These are phyloP conservation scores for Cordyceps fumosorosea DNA, from an alignment of 2,329 filamentous ascomycete species.

Conservation along the genomic window DNA sequence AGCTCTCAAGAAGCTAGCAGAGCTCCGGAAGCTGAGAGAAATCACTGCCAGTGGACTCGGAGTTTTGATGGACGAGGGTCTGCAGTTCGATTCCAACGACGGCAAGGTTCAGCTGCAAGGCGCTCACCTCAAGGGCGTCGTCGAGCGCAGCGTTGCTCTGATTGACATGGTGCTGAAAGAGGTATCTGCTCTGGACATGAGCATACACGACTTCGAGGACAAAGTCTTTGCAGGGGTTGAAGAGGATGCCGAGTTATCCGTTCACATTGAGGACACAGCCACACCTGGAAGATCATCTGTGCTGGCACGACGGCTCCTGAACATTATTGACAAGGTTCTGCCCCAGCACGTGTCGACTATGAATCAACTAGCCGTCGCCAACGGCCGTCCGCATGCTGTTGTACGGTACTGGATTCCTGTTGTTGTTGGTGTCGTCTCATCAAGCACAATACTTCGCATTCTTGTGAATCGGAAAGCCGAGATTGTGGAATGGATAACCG, in stretches of 20 bases:
- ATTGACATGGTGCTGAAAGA: conserved; percentile 81
- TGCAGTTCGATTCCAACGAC: conserved; percentile 59
- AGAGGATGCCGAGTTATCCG: conserved; percentile 51
- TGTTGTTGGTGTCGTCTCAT: conserved; percentile 66
- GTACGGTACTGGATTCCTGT: conserved; percentile 87
- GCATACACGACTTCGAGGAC: conserved; percentile 58
- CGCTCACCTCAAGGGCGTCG: conserved; percentile 59
- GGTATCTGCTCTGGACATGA: conserved; percentile 56
- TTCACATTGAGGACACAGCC: conserved; percentile 41
- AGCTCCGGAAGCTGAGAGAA: conserved; percentile 65
- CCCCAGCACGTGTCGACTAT: conserved; percentile 59
- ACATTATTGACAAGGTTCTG: conserved; percentile 62
- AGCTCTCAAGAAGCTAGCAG: conserved; percentile 65
- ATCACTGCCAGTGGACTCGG: conserved; percentile 83
- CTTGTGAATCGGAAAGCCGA: conserved; percentile 68
- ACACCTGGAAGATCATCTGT: conserved; percentile 46
- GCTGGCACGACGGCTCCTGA: conserved; percentile 59
- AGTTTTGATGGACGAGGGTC: conserved; percentile 77
- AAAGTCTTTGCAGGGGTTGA: conserved; percentile 57
- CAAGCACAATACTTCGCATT: conserved; percentile 77
- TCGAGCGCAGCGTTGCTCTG: conserved; percentile 73
- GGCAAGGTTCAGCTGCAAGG: conserved; percentile 47
- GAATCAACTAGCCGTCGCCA: conserved; percentile 47
- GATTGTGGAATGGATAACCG: conserved; percentile 71
- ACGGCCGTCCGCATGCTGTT: conserved; percentile 68